Evolutionary conservation across 192 early-diverging fungal species (phyloP).

Genomic region (Hyaloraphidium curvatum): DNA sequence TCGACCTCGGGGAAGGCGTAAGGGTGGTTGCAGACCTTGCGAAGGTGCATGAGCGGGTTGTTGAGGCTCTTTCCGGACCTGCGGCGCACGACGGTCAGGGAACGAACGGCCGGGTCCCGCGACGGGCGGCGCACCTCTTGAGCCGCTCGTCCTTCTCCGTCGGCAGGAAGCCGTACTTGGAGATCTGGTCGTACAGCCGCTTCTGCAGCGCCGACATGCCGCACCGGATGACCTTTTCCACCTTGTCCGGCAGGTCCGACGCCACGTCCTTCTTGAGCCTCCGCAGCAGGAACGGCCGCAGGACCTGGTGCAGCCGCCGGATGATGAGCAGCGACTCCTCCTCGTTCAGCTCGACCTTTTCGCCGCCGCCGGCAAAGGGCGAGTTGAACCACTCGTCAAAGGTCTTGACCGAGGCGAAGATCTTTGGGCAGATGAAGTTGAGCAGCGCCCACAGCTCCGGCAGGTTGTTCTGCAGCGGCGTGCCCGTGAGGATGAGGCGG

Average conservation of each 20-base stretch:
- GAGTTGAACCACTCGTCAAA: constrained; percentile 99
- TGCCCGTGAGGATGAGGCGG: constrained; percentile 34
- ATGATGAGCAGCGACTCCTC: constrained; percentile 95
- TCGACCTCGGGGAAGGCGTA: constrained; percentile 40
- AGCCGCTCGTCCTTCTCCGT: constrained; percentile 27
- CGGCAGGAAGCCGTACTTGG: constrained; percentile 34
- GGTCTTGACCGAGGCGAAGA: constrained; percentile 87
- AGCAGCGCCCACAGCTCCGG: constrained; percentile 90
- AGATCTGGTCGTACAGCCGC: constrained; percentile 65
- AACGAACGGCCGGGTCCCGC: neutral
- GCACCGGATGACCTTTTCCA: constrained; percentile 75
- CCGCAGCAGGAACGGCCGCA: constrained; percentile 90
- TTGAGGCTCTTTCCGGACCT: neutral
- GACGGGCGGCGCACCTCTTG: constrained; percentile 10
- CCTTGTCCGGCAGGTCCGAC: constrained; percentile 88
- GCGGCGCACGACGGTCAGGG: neutral
- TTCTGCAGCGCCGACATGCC: constrained; percentile 45
- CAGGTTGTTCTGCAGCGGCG: constrained; percentile 78
- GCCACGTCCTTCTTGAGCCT: constrained; percentile 97
- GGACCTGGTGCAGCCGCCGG: constrained; percentile 67
- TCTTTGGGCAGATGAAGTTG: constrained; percentile 86
- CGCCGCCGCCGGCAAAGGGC: constrained; percentile 69
- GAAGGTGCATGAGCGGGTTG: constrained; percentile 43
- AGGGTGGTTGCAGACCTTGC: constrained; percentile 53
- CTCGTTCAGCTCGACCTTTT: constrained; percentile 88